Percentiles rank a stretch among this genome's conserved stretches.
phyloP scores from a whole-genome alignment of 2,329 filamentous ascomycete species.

The Magnaporthales sp. region DNA sequence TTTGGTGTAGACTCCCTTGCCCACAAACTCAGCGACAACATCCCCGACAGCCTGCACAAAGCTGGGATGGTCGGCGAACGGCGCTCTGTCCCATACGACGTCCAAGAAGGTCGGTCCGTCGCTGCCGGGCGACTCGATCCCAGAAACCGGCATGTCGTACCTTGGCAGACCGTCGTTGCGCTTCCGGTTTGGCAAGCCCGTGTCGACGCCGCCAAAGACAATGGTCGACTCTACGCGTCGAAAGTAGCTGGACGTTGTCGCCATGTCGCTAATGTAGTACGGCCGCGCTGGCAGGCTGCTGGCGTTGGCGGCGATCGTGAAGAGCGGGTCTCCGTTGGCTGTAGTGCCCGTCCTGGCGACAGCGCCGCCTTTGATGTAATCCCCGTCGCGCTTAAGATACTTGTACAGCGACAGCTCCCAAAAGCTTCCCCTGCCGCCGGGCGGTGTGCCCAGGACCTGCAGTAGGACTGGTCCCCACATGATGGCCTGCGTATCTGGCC shows the following conservation, averaged over 20 bases:
- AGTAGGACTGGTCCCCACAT: conserved; percentile 22
- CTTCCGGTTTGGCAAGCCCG: conserved; percentile 20
- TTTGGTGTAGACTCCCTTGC: conserved; percentile 14
- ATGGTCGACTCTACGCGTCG: conserved; percentile 19
- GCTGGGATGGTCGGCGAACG: conserved; percentile 16
- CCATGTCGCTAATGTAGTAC: conserved; percentile 20
- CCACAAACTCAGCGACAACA: conserved; percentile 15
- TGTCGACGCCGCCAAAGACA: conserved; percentile 17
- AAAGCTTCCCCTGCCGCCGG: conserved; percentile 13
- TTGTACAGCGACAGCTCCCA: conserved; percentile 20
- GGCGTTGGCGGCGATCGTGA: conserved; percentile 9
- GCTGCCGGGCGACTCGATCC: conserved; percentile 17
- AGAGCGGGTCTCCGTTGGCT: conserved; percentile 17
- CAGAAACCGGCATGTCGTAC: conserved; percentile 21
- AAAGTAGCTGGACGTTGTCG: conserved; percentile 22
- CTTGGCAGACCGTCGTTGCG: conserved; percentile 19
- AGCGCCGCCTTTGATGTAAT: conserved; percentile 18
- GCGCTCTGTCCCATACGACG: conserved; percentile 20
- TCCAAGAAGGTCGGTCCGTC: conserved; percentile 24
- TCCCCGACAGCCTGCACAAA: conserved; percentile 17
- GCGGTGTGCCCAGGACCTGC: conserved; percentile 18
- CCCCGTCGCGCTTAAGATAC: conserved; percentile 20
- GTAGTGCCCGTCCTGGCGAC: conserved; percentile 13
- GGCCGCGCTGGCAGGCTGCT: conserved; percentile 16
- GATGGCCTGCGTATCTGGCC: conserved; percentile 22